Conservation (phyloP, 495 filamentous ascomycete species). For the Aspergillus panamensis region DNA sequence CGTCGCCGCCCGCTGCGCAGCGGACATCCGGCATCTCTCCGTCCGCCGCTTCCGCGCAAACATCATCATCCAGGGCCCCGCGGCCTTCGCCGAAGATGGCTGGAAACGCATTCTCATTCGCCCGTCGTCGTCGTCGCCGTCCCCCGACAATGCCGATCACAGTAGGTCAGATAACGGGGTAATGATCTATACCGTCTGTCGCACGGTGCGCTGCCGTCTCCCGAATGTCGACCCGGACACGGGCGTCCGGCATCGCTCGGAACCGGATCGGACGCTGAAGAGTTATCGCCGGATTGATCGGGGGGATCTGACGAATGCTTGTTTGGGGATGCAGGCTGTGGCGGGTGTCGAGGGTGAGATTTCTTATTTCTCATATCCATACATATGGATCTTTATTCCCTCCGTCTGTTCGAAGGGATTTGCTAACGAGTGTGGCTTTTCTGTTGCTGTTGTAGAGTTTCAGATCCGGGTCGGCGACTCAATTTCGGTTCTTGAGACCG, state of each 20-base stretch:
- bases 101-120: slow-evolving; percentile 71
- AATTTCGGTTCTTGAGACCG: slow-evolving; percentile 56
- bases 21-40: slow-evolving; percentile 59
- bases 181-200: slow-evolving; percentile 59
- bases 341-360: slow-evolving; percentile 44
- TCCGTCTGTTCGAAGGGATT: not conserved
- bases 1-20: slow-evolving; percentile 47
- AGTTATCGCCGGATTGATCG: slow-evolving; percentile 68
- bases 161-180: slow-evolving; percentile 12
- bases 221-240: slow-evolving; percentile 79
- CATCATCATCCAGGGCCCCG: slow-evolving; percentile 65
- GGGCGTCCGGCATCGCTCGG: slow-evolving; percentile 62
- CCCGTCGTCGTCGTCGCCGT: not conserved
- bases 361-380: slow-evolving; percentile 2
- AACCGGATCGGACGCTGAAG: slow-evolving; percentile 72
- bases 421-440: slow-evolving; percentile 6
- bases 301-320: slow-evolving; percentile 65
- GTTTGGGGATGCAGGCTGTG: slow-evolving; percentile 81
- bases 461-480: slow-evolving; percentile 57
- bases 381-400: not conserved
- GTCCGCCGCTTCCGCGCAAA: slow-evolving; percentile 79
- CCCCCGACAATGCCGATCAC: not conserved
- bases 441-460: slow-evolving; percentile 29
- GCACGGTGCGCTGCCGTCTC: slow-evolving; percentile 74
- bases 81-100: slow-evolving; percentile 65